Conservation (phyloP, 352 stramenopile species). For the Globisporangium yorkense region DNA sequence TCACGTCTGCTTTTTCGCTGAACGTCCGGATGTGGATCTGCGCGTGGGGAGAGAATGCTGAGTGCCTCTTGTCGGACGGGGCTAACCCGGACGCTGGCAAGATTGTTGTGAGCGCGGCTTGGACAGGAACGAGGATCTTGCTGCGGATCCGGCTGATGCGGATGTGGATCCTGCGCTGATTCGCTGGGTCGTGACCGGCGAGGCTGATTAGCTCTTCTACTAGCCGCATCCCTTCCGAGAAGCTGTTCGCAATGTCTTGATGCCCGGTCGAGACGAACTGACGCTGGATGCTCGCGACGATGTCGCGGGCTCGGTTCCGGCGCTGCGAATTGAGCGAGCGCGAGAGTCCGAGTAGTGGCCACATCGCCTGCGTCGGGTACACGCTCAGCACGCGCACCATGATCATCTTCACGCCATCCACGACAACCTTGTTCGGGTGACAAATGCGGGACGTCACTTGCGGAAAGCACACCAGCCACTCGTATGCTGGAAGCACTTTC, state of each 20-base stretch:
- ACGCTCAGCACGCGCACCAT: conserved; percentile 89
- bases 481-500: conserved; percentile 67
- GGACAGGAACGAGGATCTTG: conserved; percentile 75
- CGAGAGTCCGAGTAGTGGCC: conserved; percentile 93
- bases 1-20: conserved; percentile 91
- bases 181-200: conserved; percentile 82
- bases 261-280: conserved; percentile 58
- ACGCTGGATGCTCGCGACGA: conserved; percentile 55
- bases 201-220: conserved; percentile 94
- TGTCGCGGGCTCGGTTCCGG: conserved; percentile 49
- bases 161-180: conserved; percentile 81
- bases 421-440: conserved; percentile 83
- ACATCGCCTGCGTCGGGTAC: conserved; percentile 97
- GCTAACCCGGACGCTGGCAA: conserved; percentile 60
- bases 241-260: conserved; percentile 71
- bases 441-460: conserved; percentile 97
- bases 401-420: conserved; percentile 89
- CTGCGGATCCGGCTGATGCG: conserved; percentile 60
- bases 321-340: conserved; percentile 86
- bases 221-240: conserved; percentile 85
- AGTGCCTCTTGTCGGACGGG: conserved; percentile 40
- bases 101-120: conserved; percentile 69
- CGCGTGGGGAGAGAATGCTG: conserved; percentile 53
- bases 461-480: conserved; percentile 97
- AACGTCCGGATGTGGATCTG: conserved; percentile 88